Percentiles rank a stretch among this genome's conserved stretches.
These are phyloP conservation scores for Ceratocystis cacaofunesta DNA, from an alignment of 2,329 filamentous ascomycete species.

Conservation along the genomic window DNA sequence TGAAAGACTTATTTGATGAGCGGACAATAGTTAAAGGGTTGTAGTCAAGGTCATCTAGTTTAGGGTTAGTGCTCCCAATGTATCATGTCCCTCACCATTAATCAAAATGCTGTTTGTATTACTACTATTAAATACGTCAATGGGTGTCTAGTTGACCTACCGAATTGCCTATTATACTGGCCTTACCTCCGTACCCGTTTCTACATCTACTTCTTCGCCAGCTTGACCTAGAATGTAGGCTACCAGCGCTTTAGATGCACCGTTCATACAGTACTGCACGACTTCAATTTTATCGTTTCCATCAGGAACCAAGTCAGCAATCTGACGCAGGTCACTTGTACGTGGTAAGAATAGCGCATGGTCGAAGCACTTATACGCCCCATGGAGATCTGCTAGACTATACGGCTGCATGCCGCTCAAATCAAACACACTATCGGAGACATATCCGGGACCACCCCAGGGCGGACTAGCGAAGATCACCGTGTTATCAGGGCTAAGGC, in stretches of 20 bases:
- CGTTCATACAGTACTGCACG: slow-evolving; percentile 81
- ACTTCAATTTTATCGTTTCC: slow-evolving; percentile 48
- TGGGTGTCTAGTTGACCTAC: neutral
- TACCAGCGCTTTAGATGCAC: slow-evolving; percentile 72
- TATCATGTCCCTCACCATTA: neutral
- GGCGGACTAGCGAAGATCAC: slow-evolving; percentile 44
- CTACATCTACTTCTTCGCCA: neutral
- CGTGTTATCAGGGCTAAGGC: slow-evolving; percentile 29
- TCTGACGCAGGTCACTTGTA: slow-evolving; percentile 66
- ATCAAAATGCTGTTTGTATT: neutral
- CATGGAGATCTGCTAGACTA: slow-evolving; percentile 46
- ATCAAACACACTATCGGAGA: slow-evolving; percentile 58
- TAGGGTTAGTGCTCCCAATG: neutral
- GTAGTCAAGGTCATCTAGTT: slow-evolving; percentile 23
- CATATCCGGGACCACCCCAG: slow-evolving; percentile 45
- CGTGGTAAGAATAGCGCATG: slow-evolving; percentile 72
- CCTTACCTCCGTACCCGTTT: neutral
- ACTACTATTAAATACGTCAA: neutral
- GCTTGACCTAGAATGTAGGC: slow-evolving; percentile 36
- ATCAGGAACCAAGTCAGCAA: slow-evolving; percentile 41
- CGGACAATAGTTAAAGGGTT: slow-evolving; percentile 48
- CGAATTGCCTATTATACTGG: neutral
- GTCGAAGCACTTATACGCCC: slow-evolving; percentile 43
- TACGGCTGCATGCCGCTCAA: slow-evolving; percentile 82
- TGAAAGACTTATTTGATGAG: slow-evolving; percentile 71